Evolutionary conservation across 441 rosid genomes (phyloP).

Genomic region (Adansonia grandidieri): DNA sequence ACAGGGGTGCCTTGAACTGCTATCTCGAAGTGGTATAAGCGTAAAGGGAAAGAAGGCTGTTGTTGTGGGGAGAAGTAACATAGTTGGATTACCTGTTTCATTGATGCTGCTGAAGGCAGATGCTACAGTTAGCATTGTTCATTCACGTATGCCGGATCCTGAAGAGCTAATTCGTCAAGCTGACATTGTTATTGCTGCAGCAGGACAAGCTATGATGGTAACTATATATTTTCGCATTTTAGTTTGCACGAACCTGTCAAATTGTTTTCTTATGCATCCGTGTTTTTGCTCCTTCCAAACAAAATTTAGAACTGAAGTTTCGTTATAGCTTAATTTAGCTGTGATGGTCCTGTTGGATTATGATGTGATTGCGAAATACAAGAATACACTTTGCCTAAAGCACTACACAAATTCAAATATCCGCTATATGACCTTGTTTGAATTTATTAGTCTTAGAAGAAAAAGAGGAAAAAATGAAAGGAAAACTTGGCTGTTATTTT

Average conservation of each 20-base stretch:
- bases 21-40: conserved; percentile 68
- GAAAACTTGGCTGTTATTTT: background rate
- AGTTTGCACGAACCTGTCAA: background rate
- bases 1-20: conserved; percentile 89
- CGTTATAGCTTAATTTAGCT: background rate
- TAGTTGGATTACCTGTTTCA: conserved; percentile 91
- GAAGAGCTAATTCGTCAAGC: conserved; percentile 73
- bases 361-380: background rate
- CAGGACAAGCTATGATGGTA: conserved; percentile 90
- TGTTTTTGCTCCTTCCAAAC: background rate
- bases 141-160: conserved; percentile 65
- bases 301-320: background rate
- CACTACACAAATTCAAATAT: background rate
- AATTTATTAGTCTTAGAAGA: too few species aligned
- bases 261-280: background rate
- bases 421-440: background rate
- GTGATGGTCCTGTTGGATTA: background rate
- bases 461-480: background rate
- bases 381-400: background rate
- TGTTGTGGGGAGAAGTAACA: conserved; percentile 91
- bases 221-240: conserved; percentile 11
- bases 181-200: conserved; percentile 89
- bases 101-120: conserved; percentile 86
- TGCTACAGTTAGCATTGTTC: conserved; percentile 84
- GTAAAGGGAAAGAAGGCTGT: conserved; percentile 82